Evolutionary conservation across 2,329 filamentous ascomycete genomes (phyloP).

Genomic region (Penicillium sp.): DNA sequence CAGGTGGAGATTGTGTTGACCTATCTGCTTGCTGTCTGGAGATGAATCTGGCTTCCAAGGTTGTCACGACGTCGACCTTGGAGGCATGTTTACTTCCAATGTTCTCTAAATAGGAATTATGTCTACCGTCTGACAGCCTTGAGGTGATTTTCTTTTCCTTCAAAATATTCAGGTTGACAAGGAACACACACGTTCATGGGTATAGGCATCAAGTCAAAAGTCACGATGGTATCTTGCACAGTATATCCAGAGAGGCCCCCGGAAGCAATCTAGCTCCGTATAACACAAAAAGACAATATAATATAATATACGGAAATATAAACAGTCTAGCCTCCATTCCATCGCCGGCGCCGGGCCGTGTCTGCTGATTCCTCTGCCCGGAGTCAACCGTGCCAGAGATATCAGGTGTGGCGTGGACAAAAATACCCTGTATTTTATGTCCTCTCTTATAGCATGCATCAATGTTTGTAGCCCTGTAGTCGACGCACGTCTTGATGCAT

Average conservation of each 20-base stretch:
- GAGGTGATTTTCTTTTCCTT: no score
- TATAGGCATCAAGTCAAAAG: background rate
- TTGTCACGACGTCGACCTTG: background rate
- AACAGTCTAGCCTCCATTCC: background rate
- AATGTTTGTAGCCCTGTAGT: background rate
- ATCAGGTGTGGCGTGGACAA: background rate
- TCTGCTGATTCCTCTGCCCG: background rate
- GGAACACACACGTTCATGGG: background rate
- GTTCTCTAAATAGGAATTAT: no score
- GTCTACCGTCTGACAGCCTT: no score
- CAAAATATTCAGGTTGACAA: no score
- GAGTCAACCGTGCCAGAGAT: background rate
- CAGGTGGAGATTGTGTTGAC: background rate
- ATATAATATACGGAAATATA: background rate
- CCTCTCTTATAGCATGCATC: background rate
- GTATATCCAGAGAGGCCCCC: slow-evolving; percentile 1
- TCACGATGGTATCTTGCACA: slow-evolving; percentile 8
- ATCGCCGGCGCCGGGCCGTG: background rate
- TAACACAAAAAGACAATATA: background rate
- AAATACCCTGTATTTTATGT: background rate
- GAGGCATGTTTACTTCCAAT: background rate
- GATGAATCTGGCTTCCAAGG: background rate
- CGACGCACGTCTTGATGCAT: background rate
- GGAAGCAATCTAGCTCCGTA: background rate
- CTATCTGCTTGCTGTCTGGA: background rate